Base-by-base conservation (phyloP, 2,329 filamentous ascomycete species). In the Cyphellophora europaea region DNA sequence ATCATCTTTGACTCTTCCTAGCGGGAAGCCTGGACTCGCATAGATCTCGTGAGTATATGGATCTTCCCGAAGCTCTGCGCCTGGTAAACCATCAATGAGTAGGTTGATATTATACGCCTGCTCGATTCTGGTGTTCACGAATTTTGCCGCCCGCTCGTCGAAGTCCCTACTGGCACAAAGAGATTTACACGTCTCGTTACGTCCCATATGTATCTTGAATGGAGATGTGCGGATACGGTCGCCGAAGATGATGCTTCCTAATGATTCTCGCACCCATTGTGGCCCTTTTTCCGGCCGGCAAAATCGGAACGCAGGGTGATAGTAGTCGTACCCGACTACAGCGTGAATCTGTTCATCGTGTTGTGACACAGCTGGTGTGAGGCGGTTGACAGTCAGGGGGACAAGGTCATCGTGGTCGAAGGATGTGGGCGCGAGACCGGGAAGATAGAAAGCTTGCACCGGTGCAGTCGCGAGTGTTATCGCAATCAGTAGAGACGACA, bases 211-310 rank as follows among this genome's bases (percentile, higher is more conserved):
- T 41, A 96, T 67, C 54, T 94, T 77, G 54, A 93, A 94, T 0
- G 89, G 85, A 21, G 89, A 96, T n/a, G 86, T 93, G 65, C 86
- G 86, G 64, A 98, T 98, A 37, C 91, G 77, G 63, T 98, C 91
- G 48, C 91, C 91, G 51, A 98, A 98, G 33, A 98, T 63, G 55
- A 98, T 98, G 67, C 89, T 95, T 15, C 91, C 91, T 44, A 98
- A 62, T 45, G 84, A 91, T 63, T 95, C 91, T 27, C 84, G 79
- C 14, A 93, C 77, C 65, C 82, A 74, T 56, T 88, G 61, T 6
- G 87, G 79, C 2, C 85, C 85, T 41, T 70, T 78, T 37, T 82
- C 65, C 2, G 89, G 91, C 49, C 73, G 65, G 61, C 91, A 98
- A 67, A 95, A 94, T 54, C 83, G 78, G 61, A 98, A 93, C 3